Conservation (phyloP, 106 monocot genomes). For the Hemerocallis citrina region DNA sequence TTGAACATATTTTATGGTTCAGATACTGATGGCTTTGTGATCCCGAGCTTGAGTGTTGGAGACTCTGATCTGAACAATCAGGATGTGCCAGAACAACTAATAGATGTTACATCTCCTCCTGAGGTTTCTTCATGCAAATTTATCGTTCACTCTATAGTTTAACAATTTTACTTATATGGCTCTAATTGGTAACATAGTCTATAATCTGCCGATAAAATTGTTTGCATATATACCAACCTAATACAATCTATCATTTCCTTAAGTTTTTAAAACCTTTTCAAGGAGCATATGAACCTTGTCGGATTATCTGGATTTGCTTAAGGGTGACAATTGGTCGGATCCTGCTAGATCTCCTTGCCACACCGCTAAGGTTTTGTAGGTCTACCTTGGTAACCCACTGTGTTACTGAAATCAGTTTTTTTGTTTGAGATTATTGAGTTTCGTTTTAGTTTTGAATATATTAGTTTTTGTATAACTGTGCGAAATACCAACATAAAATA, state of each 20-base stretch:
- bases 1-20: too few species aligned
- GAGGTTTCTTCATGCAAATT: constrained; percentile 18
- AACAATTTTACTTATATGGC: background rate
- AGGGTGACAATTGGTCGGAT: too few species aligned
- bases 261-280: background rate
- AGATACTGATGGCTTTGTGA: constrained; percentile 86
- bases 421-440: too few species aligned
- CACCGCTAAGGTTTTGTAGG: too few species aligned
- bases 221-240: background rate
- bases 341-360: too few species aligned
- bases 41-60: constrained; percentile 50
- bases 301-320: too few species aligned
- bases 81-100: constrained; percentile 26
- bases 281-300: background rate
- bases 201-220: background rate
- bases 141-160: background rate
- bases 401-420: too few species aligned
- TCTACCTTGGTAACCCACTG: too few species aligned
- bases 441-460: too few species aligned
- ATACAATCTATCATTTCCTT: background rate
- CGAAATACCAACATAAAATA: too few species aligned
- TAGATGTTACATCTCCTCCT: constrained; percentile 35
- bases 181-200: background rate
- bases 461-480: too few species aligned
- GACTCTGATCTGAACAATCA: constrained; percentile 26